A percentile compares a stretch with the other conserved stretches of the same genome.
Conservation (phyloP, 2,329 filamentous ascomycete genomes). For the Hypoxylon sp. region DNA sequence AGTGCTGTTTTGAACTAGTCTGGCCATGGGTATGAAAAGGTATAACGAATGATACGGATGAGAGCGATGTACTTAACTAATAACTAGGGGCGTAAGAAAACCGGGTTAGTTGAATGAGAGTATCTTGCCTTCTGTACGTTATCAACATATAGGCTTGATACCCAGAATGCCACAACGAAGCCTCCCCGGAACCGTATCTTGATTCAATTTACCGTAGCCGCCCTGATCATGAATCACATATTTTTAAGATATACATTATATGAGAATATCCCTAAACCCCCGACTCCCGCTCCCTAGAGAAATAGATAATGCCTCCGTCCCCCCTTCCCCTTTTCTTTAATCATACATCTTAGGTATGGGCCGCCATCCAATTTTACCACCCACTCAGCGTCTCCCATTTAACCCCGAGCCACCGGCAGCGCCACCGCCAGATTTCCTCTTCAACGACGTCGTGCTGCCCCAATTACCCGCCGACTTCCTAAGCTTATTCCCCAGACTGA, state of each 20-base stretch:
- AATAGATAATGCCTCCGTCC: background rate
- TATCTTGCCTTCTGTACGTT: background rate
- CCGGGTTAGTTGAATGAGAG: background rate
- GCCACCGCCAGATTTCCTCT: constrained; percentile 52
- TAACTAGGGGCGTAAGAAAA: background rate
- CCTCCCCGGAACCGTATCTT: background rate
- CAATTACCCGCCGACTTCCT: constrained; percentile 65
- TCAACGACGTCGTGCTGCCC: constrained; percentile 62
- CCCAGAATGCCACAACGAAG: background rate
- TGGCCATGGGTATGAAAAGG: background rate
- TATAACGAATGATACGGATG: background rate
- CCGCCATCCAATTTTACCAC: constrained; percentile 1
- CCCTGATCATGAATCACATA: background rate
- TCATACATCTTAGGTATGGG: background rate
- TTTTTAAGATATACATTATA: background rate
- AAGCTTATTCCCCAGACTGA: constrained; percentile 67
- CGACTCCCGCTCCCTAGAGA: constrained; percentile 7
- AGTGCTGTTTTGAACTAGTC: background rate
- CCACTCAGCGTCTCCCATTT: constrained; percentile 36
- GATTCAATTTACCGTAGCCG: background rate
- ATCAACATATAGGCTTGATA: background rate
- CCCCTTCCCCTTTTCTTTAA: background rate
- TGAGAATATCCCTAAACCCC: background rate
- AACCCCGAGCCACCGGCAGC: constrained; percentile 27
- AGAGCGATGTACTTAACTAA: background rate